A percentile compares a stretch with the other conserved stretches of the same genome.
These are phyloP conservation scores for Rhodotorula sp. DNA, from an alignment of 1,284 basidiomycete genomes.

Conservation along the genomic window DNA sequence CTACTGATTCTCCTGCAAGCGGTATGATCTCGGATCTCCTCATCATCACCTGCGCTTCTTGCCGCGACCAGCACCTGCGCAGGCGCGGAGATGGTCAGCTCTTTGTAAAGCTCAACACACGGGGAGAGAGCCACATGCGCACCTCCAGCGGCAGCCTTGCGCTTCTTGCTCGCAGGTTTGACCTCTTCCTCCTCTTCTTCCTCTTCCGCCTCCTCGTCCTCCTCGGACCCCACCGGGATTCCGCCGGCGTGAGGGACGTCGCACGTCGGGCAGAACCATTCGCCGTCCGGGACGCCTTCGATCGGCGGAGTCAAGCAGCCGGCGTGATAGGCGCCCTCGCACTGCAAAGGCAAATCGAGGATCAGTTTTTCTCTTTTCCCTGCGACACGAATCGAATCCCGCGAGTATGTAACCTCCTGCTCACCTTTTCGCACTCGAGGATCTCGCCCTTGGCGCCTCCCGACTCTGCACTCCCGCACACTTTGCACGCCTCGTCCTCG, in stretches of 20 bases:
- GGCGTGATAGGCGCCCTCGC: constrained; percentile 84
- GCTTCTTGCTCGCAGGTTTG: constrained; percentile 17
- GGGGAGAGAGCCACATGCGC: not conserved
- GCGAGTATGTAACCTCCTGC: constrained; percentile 30
- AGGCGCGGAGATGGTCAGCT: not conserved
- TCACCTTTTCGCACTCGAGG: constrained; percentile 83
- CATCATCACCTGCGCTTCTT: constrained; percentile 1
- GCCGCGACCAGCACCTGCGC: not conserved
- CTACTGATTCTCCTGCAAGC: too few relatives aligned
- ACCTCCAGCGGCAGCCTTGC: constrained; percentile 20
- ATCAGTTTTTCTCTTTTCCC: not conserved
- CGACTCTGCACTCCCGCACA: constrained; percentile 58
- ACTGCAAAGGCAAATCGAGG: constrained; percentile 55
- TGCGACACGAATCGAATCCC: not conserved
- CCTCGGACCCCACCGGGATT: not conserved
- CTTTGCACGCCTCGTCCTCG: constrained; percentile 66
- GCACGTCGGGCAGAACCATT: constrained; percentile 87
- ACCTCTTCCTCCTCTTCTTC: not conserved
- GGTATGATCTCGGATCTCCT: too few relatives aligned
- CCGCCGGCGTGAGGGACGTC: not conserved
- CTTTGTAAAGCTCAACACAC: too few relatives aligned
- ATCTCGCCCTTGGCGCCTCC: constrained; percentile 67
- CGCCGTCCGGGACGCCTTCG: constrained; percentile 70
- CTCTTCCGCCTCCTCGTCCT: not conserved
- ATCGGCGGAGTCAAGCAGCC: constrained; percentile 78